Conservation (phyloP, 2,329 filamentous ascomycete genomes). For the Ophiostoma populinum region DNA sequence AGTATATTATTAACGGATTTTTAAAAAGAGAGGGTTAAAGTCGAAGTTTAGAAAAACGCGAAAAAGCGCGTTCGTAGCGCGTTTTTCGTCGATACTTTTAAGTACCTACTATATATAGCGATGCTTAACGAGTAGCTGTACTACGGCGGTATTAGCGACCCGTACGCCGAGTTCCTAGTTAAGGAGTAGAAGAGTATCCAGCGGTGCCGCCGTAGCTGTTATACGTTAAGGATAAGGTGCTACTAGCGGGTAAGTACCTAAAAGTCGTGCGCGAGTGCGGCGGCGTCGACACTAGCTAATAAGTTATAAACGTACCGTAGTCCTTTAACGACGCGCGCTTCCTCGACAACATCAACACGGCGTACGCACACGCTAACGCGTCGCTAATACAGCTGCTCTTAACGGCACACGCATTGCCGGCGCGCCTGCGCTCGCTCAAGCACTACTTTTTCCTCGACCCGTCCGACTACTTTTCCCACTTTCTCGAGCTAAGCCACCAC, state of each 20-base stretch:
- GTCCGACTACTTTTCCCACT: slow-evolving; percentile 96
- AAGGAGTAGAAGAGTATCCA: slow-evolving; percentile 93
- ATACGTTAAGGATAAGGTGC: slow-evolving; percentile 79
- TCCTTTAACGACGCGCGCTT: slow-evolving; percentile 88
- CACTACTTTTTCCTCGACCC: slow-evolving; percentile 98
- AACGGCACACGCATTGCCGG: slow-evolving; percentile 80
- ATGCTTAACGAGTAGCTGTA: slow-evolving; percentile 99
- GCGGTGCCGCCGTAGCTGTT: slow-evolving; percentile 84
- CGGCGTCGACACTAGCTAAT: slow-evolving; percentile 83
- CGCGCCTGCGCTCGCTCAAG: slow-evolving; percentile 76
- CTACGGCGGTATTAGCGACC: slow-evolving; percentile 86
- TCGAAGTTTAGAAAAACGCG: too few species aligned
- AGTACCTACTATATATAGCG: slow-evolving; percentile 82
- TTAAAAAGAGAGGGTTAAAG: too few species aligned
- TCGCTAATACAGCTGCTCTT: slow-evolving; percentile 80
- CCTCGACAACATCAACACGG: slow-evolving; percentile 86
- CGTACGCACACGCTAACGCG: slow-evolving; percentile 89
- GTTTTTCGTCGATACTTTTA: too few species aligned
- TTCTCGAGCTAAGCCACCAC: slow-evolving; percentile 76
- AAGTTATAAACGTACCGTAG: slow-evolving; percentile 70
- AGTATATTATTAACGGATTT: too few species aligned
- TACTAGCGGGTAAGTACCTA: slow-evolving; percentile 90
- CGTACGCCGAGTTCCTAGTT: slow-evolving; percentile 83
- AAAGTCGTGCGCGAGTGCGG: slow-evolving; percentile 96
- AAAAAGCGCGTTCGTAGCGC: too few species aligned